Base-by-base conservation (phyloP, 164 flowering plant genomes). In the Umbilicus rupestris region DNA sequence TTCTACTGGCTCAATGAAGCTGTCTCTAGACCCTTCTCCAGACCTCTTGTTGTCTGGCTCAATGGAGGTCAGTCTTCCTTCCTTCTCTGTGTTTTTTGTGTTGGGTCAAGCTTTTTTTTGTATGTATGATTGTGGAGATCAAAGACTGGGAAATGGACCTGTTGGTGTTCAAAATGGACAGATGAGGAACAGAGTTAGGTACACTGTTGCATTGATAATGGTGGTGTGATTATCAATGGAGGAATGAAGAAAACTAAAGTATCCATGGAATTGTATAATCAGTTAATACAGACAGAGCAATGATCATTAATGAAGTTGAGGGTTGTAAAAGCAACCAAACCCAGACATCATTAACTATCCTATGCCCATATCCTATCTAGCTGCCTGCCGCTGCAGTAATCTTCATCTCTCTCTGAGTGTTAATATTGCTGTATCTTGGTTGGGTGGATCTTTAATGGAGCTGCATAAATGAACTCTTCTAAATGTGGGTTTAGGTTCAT, bases 1-100 rank as follows among this genome's bases (percentile, higher is more conserved):
- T 90, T 90, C 42, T 90, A 90, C 73, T 90, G 94, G 94, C 87
- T 90, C 39, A 82, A 87, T 68, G 94, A 90, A 68, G 85, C 94
- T 19, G 70, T 67, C 49, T 66, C 66, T 35, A 35, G 73, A 0
- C 88, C 97, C 7, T 8, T 64, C 16, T 76, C 84, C 9, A 88
- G 83, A 60, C 97, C 97, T 19, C 64, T 90, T 22, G 89, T 90
- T 39, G 68, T 90, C 62, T 90, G 97, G 97, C 92, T 90, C 66
- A 90, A 90, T 75, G 97, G 97, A 85, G 97, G 97, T 85, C 55
- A 20, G 39, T 57, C 22, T 5, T 20, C 67, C 26, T 42, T 57
- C 67, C 30, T 41, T 67, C 44, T 46, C 52, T 30, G 10, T 50
- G 22, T 50, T 3, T 20, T 7, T 50, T 8, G 22, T 24, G 24